Evolutionary conservation across 2,329 filamentous ascomycete genomes (phyloP), one percentile per base, ranked within the genome.

Genomic region (Pyricularia pennisetigena): DNA sequence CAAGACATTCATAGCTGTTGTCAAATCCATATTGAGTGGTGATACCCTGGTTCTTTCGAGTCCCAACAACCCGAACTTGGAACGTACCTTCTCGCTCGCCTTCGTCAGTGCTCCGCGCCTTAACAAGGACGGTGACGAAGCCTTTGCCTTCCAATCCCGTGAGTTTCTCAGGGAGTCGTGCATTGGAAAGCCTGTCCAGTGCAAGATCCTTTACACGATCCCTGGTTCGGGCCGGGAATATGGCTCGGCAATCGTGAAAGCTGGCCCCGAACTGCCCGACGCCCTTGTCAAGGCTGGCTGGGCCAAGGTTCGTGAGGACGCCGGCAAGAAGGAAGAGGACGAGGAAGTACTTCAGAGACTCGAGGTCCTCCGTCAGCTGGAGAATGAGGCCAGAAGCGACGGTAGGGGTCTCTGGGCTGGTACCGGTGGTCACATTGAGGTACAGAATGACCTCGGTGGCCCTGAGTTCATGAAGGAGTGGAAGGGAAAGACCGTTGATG

Each of bases 1-100:
- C 69, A 85, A 84, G 77, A 79, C 79, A 68, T 86, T 86, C 74
- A 79, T 88, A 78, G 87, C 89, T 77, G 91, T 89, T 75, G 94
- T 98, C 80, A 99, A 99, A 85, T 92, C 90, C 78, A 92, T 97
- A 73, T 83, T 96, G 75, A 97, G 94, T 75, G 95, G 95, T 75
- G 95, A 98, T 83, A 97, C 94, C 30, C 81, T 98, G 74, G 83
- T 98, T 72, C 83, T 98, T 75, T 88, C 90, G 74, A 93, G 91
- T 79, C 85, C 92, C 76, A 90, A 89, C 79, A 94, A 96, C 77
- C 90, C 91, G 49, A 85, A 87, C 72, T 87, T 90, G 78, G 95
- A 98, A 82, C 91, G 93, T 74, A 92, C 86, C 67, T 85, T 99
- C 74, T 97, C 93, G 75, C 84, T 99, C 72, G 95, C 95, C 74